Percentiles rank a stretch among this genome's conserved stretches.
phyloP scores from a whole-genome alignment of 2,329 filamentous ascomycete species.

The Catunica adiposa region DNA sequence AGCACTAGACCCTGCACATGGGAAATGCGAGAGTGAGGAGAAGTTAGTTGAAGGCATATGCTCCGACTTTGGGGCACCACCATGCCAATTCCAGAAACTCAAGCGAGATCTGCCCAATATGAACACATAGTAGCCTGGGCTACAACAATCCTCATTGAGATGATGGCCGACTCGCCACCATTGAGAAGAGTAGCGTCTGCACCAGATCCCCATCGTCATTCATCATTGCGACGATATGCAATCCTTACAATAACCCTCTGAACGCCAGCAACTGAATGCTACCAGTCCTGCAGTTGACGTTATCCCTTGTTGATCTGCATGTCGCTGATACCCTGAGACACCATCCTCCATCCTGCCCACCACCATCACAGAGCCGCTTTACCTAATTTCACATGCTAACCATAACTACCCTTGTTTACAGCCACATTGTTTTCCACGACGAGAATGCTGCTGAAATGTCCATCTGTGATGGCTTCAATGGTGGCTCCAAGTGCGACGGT shows the following conservation, averaged over 20 bases:
- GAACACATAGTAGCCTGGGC: background rate
- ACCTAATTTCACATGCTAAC: slow-evolving; percentile 10
- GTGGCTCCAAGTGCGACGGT: slow-evolving; percentile 29
- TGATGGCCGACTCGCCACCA: background rate
- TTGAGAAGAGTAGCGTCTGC: slow-evolving; percentile 3
- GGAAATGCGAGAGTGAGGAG: background rate
- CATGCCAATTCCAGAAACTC: background rate
- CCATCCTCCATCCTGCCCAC: background rate
- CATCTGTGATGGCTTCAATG: slow-evolving; percentile 37
- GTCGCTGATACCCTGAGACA: background rate
- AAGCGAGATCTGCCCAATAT: background rate
- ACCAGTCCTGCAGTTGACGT: slow-evolving; percentile 1
- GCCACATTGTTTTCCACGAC: slow-evolving; percentile 32
- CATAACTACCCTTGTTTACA: background rate
- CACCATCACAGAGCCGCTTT: background rate
- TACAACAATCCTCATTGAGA: too few relatives aligned
- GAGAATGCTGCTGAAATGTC: slow-evolving; percentile 30
- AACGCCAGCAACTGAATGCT: background rate
- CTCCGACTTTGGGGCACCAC: background rate
- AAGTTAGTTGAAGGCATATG: background rate
- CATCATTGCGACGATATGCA: background rate
- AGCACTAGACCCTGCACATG: background rate
- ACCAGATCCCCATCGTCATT: background rate
- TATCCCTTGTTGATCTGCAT: slow-evolving; percentile 6
- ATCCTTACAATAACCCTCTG: background rate